Evolutionary conservation across 805 yeast genomes (phyloP).

Genomic region (Saccharomycopsis amapae): DNA sequence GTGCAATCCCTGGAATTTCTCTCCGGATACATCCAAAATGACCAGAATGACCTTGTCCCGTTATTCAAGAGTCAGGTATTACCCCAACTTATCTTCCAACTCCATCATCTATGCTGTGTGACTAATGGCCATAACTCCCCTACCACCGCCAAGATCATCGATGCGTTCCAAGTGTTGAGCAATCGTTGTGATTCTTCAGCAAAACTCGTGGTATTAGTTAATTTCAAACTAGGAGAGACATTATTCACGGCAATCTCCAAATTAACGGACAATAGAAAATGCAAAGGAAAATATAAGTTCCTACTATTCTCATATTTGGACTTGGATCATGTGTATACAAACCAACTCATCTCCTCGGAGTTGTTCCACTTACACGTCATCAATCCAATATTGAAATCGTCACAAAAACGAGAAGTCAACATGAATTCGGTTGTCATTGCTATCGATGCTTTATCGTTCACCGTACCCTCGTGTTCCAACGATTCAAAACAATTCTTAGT

Average conservation of each 20-base stretch:
- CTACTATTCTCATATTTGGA: too few relatives aligned
- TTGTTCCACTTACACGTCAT: too few relatives aligned
- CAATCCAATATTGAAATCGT: too few relatives aligned
- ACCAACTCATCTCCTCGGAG: too few relatives aligned
- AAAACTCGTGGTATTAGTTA: slow-evolving; percentile 1
- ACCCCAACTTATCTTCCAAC: slow-evolving; percentile 3
- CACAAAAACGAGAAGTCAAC: too few relatives aligned
- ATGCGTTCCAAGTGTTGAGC: not conserved
- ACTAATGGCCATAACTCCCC: not conserved
- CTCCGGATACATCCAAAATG: not conserved
- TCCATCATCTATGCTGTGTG: slow-evolving; percentile 3
- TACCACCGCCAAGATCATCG: not conserved
- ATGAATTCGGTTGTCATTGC: not conserved
- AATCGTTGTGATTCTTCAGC: not conserved
- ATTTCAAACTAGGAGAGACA: slow-evolving; percentile 5
- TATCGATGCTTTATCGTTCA: not conserved
- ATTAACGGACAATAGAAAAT: too few relatives aligned
- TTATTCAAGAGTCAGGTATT: slow-evolving; percentile 4
- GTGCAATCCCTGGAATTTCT: not conserved
- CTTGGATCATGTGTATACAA: too few relatives aligned
- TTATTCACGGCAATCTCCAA: not conserved
- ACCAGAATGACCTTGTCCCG: not conserved
- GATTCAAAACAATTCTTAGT: not conserved
- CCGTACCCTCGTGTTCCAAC: not conserved
- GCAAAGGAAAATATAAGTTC: too few relatives aligned